Evolutionary conservation across 148 eudicot genomes (phyloP).

Genomic region (Cornus controversa): DNA sequence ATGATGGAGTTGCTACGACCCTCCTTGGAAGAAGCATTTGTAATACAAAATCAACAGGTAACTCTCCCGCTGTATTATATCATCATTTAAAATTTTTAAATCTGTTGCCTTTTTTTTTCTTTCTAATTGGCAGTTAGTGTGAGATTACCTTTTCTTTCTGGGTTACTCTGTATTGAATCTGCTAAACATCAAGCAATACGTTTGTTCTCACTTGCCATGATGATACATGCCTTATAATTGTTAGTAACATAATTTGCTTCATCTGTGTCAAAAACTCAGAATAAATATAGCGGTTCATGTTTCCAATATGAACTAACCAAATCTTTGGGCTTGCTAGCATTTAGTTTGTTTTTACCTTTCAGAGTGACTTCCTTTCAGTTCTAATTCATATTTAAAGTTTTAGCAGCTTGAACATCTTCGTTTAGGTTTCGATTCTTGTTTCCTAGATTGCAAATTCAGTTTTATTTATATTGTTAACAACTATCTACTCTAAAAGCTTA

Average conservation of each 20-base stretch:
- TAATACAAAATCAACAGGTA: conserved; percentile 92
- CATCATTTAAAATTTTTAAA: not conserved
- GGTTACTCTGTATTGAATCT: not conserved
- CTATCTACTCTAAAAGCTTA: no score
- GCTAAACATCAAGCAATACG: not conserved
- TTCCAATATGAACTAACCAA: not conserved
- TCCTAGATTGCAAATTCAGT: not conserved
- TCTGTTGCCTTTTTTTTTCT: no score
- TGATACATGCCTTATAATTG: not conserved
- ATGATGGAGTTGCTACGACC: conserved; percentile 99
- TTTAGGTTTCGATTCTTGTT: not conserved
- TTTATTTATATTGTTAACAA: no score
- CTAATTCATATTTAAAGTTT: not conserved
- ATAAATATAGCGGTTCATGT: not conserved
- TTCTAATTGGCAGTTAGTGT: not conserved
- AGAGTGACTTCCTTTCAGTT: no score
- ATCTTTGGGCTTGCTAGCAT: not conserved
- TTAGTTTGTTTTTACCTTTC: not conserved
- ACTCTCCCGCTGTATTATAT: not conserved
- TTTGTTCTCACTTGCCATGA: not conserved
- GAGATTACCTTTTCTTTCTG: not conserved
- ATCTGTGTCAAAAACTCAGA: not conserved
- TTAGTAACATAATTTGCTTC: not conserved
- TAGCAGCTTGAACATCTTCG: not conserved
- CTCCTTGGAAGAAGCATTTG: conserved; percentile 97